phyloP scores from a whole-genome alignment of 2,329 filamentous ascomycete genomes.

The Purpureocillium lavendulum region DNA sequence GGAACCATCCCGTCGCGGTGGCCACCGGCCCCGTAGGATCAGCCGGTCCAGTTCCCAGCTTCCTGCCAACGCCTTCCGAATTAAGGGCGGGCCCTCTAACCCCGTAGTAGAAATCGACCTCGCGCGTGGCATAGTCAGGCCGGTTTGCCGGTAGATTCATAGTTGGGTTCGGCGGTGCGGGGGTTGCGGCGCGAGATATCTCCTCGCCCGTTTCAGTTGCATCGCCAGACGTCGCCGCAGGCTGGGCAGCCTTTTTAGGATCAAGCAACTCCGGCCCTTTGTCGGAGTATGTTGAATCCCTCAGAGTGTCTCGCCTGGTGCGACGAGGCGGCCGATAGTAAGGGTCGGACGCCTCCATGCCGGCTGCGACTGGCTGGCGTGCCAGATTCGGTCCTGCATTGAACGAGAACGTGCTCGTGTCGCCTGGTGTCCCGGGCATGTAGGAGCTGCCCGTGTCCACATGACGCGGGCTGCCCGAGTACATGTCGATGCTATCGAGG shows the following conservation, averaged over 20 bases:
- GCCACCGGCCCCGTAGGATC: constrained; percentile 89
- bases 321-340: constrained; percentile 83
- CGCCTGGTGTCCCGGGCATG: constrained; percentile 65
- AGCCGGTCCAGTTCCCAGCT: constrained; percentile 85
- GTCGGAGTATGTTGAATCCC: constrained; percentile 23
- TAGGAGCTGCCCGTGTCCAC: constrained; percentile 55
- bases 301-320: constrained; percentile 51
- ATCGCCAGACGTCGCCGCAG: constrained; percentile 23
- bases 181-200: constrained; percentile 33
- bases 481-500: constrained; percentile 41
- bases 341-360: constrained; percentile 56
- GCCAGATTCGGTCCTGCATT: constrained; percentile 48
- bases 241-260: constrained; percentile 28
- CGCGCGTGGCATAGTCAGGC: constrained; percentile 85
- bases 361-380: constrained; percentile 34
- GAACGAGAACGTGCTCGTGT: constrained; percentile 65
- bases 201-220: constrained; percentile 30
- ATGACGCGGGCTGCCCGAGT: constrained; percentile 35
- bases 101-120: constrained; percentile 95
- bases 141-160: constrained; percentile 42
- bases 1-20: constrained; percentile 84
- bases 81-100: constrained; percentile 82
- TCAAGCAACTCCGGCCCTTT: constrained; percentile 22
- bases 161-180: constrained; percentile 28
- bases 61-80: constrained; percentile 71